Base-by-base conservation (phyloP, 2,329 filamentous ascomycete genomes). In the Albifimbria verrucaria region DNA sequence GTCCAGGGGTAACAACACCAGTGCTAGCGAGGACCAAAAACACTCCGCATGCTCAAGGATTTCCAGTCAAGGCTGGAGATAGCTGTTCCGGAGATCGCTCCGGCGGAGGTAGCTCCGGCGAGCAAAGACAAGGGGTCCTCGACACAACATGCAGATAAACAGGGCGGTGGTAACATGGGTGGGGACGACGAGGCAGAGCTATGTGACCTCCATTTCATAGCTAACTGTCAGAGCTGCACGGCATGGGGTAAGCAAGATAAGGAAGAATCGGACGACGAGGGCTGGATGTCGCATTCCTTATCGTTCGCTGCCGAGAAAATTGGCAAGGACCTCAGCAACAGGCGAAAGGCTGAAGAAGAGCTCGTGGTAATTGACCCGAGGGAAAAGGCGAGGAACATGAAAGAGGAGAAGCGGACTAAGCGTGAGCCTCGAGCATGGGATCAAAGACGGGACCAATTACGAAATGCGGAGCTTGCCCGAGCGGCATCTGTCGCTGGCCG, bases 201-300 rank as follows among this genome's bases (percentile, higher is more conserved):
- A 4, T 99, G 94, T 66, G 94, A 97, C 68, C 74, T 99, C 32
- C 94, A 99, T 68, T 99, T 97, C 70, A 95, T 99, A 57, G 89
- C 89, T 48, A 90, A 95, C 63, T 99, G 94, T 69, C 91, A 96
- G 67, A 96, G 91, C 44, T 97, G 94, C 69, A 85, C 83, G 54
- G 83, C 87, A 0, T 96, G 92, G 91, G 89, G 95, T 64, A 80
- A 86, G 61, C 78, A 77, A 41, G 82, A 78, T 3, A 76, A 77
- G 12, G 76, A 80, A 21, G 82, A 86, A 3, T 80, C 78, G 59
- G 81, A 83, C 54, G 84, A 84, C 48, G 78, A 82, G 48, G 86
- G 85, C 7, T 97, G 93, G 92, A 90, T 97, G 85, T 84, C 83
- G 4, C 93, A 97, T 68, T 79, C 84, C 10, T 77, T 99, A 32